Base-by-base conservation (phyloP, 129 eudicot species). In the Sambucus nigra region DNA sequence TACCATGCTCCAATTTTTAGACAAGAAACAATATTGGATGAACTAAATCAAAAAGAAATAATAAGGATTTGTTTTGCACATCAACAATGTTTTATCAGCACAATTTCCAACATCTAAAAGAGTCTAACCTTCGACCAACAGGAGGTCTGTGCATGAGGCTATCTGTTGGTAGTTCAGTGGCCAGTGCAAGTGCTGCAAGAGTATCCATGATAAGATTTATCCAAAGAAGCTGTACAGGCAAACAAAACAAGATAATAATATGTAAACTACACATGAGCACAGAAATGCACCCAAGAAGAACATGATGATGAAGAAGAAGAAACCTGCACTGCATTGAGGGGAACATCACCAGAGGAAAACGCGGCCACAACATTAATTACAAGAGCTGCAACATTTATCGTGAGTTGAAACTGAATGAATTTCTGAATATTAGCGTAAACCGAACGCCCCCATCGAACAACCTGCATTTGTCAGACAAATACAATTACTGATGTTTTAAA, bases 281-380 rank as follows among this genome's bases (percentile, higher is more conserved):
- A 29, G 8, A 29, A 29, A 8, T 29, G 35, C 35, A 29, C 35
- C 4, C 35, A 29, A 3, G 5, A 24, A 29, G 35, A 8, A 35
- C 1, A 35, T 3, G 13, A 19, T 7, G 35, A 7, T 27, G 57
- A 54, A 17, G 21, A 20, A 45, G 53, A 49, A 25, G 48, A 62
- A 5, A 89, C 97, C 93, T 89, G 95, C 57, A 89, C 98, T 9
- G 98, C 88, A 74, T 81, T 89, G 35, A 89, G 56, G 2, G 98
- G 98, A 41, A 89, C 95, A 71, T 89, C 82, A 2, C 98, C 98
- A 6, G 95, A 47, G 10, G 98, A 76, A 73, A 89, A 44, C 8
- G 98, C 88, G 4, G 95, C 98, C 55, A 83, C 95, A 46, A 85
- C 98, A 17, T 89, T 89, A 23, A 89, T 89, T 12, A 77, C 16